Evolutionary conservation across 805 yeast species (phyloP), one percentile per base, ranked within the genome.

Genomic region (Wickerhamomyces silvicola): DNA sequence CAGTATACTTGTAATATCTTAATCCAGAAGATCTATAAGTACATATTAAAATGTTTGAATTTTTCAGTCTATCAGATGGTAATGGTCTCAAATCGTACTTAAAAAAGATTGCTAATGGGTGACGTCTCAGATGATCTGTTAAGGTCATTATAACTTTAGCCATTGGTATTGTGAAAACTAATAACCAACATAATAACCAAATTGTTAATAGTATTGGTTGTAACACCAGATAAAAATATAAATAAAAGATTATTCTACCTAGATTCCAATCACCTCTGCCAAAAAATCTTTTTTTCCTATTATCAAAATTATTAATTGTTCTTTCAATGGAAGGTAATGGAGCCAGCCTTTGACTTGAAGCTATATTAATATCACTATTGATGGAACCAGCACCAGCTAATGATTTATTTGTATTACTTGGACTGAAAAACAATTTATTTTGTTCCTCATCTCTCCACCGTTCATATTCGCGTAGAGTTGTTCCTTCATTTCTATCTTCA

Each of bases 1-100:
- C 84, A 0, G 98, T 92, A 57, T 84, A 88, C 64, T 92, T 92
- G 65, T 88, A 92, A 60, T 92, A 92, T 55, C 87, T 95, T 54
- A 75, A 70, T 2, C 97, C 97, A 42, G 86, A 77, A 35, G 94
- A 85, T 50, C 97, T 73, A 60, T 86, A 90, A 1, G 97, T 88
- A 59, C 96, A 87, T 24, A 92, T 65, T 30, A 92, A 58, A 35
- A 92, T 76, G 47, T 74, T 70, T 29, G 75, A 66, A 29, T 68
- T 62, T 18, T 54, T 51, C 28, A 32, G 38, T 29, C 13, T 38
- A 43, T 32, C 50, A 33, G 37, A 46, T 22, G 38, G 48, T 28
- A 33, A 31, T 21, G 35, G 53, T 41, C 49, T 44, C 7, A 56
- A 45, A 41, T 80, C 85, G 36, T 64, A 61, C 48, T 76, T 78